A percentile compares a stretch with the other conserved stretches of the same genome.
Evolutionary conservation across 2,329 filamentous ascomycete genomes (phyloP).

Genomic region (Epicoccum sorghinum): DNA sequence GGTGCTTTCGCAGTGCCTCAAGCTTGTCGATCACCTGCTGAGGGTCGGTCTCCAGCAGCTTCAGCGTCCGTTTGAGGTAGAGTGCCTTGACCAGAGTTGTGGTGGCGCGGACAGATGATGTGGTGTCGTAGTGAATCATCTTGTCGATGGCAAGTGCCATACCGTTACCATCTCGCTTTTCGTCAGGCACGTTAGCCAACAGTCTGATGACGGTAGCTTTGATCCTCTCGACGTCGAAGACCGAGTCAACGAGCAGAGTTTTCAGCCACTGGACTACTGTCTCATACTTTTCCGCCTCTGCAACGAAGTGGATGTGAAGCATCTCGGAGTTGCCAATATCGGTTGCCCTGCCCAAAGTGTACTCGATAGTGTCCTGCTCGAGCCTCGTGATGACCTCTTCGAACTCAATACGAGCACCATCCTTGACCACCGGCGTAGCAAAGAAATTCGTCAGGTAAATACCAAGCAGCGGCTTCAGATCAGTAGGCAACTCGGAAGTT

Average conservation of each 20-base stretch:
- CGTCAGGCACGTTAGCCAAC: conserved; percentile 87
- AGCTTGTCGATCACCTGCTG: conserved; percentile 77
- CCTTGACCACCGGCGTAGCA: conserved; percentile 80
- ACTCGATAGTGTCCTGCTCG: conserved; percentile 88
- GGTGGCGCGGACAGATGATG: conserved; percentile 77
- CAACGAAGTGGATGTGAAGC: conserved; percentile 79
- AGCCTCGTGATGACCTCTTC: conserved; percentile 91
- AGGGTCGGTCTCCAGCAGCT: conserved; percentile 77
- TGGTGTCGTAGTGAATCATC: conserved; percentile 79
- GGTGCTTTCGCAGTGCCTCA: conserved; percentile 72
- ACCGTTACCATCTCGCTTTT: conserved; percentile 81
- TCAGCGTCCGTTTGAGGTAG: conserved; percentile 85
- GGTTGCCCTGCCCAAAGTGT: conserved; percentile 72
- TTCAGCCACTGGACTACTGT: conserved; percentile 83
- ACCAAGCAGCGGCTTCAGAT: conserved; percentile 81
- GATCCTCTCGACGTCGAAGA: conserved; percentile 77
- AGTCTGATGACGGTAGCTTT: conserved; percentile 75
- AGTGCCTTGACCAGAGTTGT: conserved; percentile 84
- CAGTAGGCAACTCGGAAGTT: conserved; percentile 76
- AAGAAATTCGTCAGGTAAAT: conserved; percentile 94
- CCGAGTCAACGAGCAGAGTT: conserved; percentile 83
- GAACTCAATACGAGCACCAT: conserved; percentile 80
- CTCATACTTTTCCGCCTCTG: conserved; percentile 86
- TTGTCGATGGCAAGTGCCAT: conserved; percentile 69
- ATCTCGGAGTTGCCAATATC: conserved; percentile 80